phyloP scores from a whole-genome alignment of 2,329 filamentous ascomycete species.

The Leptosphaerulina australis region DNA sequence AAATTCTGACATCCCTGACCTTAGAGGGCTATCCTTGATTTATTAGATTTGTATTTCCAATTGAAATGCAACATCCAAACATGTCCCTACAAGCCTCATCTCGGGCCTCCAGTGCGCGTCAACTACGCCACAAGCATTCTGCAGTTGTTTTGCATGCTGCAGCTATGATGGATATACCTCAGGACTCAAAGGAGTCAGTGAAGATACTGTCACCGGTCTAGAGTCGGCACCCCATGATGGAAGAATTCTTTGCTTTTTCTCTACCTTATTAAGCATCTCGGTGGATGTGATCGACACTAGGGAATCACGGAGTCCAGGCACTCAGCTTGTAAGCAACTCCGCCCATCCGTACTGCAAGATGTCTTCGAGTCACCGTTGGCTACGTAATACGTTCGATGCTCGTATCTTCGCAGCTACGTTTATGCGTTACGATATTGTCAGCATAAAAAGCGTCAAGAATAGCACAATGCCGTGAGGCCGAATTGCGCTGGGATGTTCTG shows the following conservation, averaged over 20 bases:
- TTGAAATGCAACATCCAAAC: not conserved
- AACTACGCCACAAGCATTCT: not conserved
- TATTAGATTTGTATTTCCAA: not conserved
- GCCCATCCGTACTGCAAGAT: not conserved
- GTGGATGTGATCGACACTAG: not conserved
- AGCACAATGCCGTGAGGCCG: not conserved
- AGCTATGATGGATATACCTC: not conserved
- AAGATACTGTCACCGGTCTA: not conserved
- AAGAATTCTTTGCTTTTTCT: not conserved
- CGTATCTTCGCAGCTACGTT: not conserved
- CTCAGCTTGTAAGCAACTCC: not conserved
- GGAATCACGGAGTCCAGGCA: not conserved
- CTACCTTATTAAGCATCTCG: not conserved
- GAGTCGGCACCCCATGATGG: not conserved
- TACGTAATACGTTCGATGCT: not conserved
- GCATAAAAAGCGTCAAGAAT: not conserved
- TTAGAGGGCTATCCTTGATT: conserved; percentile 1
- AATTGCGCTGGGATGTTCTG: not conserved
- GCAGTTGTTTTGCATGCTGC: not conserved
- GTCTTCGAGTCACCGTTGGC: not conserved
- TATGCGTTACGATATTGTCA: not conserved
- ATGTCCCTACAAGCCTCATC: conserved; percentile 1
- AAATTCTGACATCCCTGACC: conserved; percentile 1
- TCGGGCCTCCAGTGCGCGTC: not conserved
- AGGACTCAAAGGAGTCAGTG: not conserved